These are phyloP conservation scores for Bocquillonia castaneifolia DNA, from an alignment of 441 rosid species.

Conservation along the genomic window DNA sequence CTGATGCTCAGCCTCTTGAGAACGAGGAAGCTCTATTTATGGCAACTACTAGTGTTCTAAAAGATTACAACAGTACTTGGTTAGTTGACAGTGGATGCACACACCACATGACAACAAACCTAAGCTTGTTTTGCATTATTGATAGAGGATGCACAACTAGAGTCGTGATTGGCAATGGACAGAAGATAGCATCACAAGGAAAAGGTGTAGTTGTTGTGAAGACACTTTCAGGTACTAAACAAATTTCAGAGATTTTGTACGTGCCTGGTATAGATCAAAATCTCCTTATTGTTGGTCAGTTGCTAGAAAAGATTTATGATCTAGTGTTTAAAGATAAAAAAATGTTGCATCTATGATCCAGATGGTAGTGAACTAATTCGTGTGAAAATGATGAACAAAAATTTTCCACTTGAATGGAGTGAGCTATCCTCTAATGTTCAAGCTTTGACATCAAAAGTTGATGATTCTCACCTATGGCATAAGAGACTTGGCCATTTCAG, in stretches of 20 bases:
- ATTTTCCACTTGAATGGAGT: background rate
- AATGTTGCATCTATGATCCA: background rate
- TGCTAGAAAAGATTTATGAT: background rate
- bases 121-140: background rate
- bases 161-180: background rate
- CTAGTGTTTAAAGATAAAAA: background rate
- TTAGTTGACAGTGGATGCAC: background rate
- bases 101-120: background rate
- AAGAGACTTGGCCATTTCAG: background rate
- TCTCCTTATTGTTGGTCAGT: background rate
- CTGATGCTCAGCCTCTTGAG: background rate
- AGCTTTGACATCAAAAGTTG: background rate
- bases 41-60: background rate
- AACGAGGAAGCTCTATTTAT: background rate
- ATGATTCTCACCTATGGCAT: background rate
- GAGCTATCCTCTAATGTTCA: background rate
- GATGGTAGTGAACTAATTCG: background rate
- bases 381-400: background rate
- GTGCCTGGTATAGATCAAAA: background rate
- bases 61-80: background rate
- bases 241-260: background rate
- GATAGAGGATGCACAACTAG: background rate
- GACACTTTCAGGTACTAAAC: background rate
- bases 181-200: background rate
- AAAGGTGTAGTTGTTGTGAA: background rate